Percentiles rank a stretch among this genome's conserved stretches.
Conservation (phyloP, 495 filamentous ascomycete genomes). For the Tuber melanosporum region DNA sequence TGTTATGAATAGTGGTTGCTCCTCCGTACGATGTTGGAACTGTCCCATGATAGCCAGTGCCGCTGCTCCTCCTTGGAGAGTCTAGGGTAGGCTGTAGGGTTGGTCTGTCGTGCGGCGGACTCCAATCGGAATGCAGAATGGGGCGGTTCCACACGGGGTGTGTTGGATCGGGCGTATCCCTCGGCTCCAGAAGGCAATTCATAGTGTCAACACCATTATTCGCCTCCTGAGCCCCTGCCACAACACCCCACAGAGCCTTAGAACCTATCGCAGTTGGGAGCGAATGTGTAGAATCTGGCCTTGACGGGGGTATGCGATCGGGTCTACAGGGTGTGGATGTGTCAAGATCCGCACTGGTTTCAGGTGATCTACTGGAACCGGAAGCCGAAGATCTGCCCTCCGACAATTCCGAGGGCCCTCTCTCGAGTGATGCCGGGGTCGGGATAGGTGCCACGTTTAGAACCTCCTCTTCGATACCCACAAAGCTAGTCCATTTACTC, state of each 20-base stretch:
- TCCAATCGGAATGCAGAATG: no score
- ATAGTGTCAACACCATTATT: not conserved
- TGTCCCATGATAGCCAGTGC: no score
- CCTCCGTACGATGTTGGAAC: no score
- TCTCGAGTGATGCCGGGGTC: not conserved
- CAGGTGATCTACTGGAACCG: not conserved
- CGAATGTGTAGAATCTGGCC: not conserved
- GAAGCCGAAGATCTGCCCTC: not conserved
- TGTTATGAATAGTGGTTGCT: no score
- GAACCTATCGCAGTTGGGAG: not conserved
- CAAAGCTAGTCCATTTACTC: conserved; percentile 63
- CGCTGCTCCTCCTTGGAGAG: no score
- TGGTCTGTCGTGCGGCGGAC: no score
- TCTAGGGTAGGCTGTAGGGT: no score
- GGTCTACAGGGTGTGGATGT: not conserved
- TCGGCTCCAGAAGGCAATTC: not conserved
- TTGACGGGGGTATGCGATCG: no score
- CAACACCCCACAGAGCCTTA: no score
- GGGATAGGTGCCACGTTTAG: conserved; percentile 19
- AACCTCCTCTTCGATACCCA: conserved; percentile 50
- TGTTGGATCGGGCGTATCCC: not conserved
- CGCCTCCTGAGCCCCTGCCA: no score
- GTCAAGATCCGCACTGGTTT: not conserved
- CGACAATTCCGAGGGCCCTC: not conserved
- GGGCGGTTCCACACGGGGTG: not conserved